Evolutionary conservation across 2,329 filamentous ascomycete genomes (phyloP), one percentile per base, ranked within the genome.

Genomic region (Pezicula rhizophila): DNA sequence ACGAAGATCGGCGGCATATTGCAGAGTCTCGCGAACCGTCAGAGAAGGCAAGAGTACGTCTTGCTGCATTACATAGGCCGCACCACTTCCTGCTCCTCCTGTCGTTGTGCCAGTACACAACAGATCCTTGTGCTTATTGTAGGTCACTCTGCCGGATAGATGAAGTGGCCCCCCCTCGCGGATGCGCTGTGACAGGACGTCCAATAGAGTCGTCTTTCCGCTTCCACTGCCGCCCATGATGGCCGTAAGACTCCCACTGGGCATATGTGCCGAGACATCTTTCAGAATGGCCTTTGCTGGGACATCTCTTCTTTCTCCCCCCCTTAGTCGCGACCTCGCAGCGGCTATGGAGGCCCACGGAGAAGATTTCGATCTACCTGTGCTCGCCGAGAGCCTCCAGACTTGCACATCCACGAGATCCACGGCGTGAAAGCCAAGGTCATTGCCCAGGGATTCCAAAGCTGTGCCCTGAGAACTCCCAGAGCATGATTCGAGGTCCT

Each of bases 171-270:
- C 65, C 0, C 70, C 65, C 53, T 75, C 78, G 37, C 12, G 14
- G 60, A 87, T 78, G 34, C 85, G 75, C 52, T 84, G 78, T 8
- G 85, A 80, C 66, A 87, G 73, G 8, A 80, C 76, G 61, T 87
- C 88, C 20, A 89, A 69, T 38, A 85, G 64, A 0, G 80, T 83
- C 3, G 82, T 85, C 68, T 88, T 88, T 1, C 84, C 84, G 1
- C 80, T 84, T 18, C 85, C 84, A 58, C 81, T 84, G 3, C 83
- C 82, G 8, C 85, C 85, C 46, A 88, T 79, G 47, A 89, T 87
- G 11, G 84, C 84, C 0, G 84, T 87, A 41, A 89, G 64, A 2
- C 78, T 83, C 4, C 85, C 82, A 5, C 78, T 75, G 5, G 72
- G 70, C 57, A 88, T 74, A 26, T 78, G 72, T 4, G 82, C 82